Evolutionary conservation across 2,329 filamentous ascomycete species (phyloP).

Genomic region (Exophiala spinifera): DNA sequence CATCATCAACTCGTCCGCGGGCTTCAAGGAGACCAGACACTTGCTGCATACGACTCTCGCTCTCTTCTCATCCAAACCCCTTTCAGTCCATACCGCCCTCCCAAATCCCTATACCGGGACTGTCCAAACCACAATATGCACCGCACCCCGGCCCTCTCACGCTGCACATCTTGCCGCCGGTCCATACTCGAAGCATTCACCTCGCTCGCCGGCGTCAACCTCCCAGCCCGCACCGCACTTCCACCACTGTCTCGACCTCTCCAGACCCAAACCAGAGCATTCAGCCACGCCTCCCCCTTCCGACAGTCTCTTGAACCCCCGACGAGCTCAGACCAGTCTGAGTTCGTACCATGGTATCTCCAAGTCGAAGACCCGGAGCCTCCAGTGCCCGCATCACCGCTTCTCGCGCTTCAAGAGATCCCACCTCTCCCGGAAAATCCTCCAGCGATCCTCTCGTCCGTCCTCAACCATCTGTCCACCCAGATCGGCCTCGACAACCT

Average conservation of each 20-base stretch:
- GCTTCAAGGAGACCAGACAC: too few species aligned
- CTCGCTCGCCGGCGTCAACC: conserved; percentile 22
- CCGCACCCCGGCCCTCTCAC: conserved; percentile 10
- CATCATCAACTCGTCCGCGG: too few species aligned
- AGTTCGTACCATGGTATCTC: conserved; percentile 71
- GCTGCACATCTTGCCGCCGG: conserved; percentile 23
- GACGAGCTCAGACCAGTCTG: conserved; percentile 33
- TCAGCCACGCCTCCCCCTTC: conserved; percentile 1
- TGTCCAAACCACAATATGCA: conserved; percentile 12
- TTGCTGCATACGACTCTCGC: too few species aligned
- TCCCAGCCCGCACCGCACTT: background rate
- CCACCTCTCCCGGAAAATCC: conserved; percentile 65
- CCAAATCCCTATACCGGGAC: background rate
- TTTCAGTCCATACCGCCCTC: too few species aligned
- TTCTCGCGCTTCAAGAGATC: conserved; percentile 55
- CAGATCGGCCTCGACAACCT: conserved; percentile 85
- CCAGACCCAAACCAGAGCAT: background rate
- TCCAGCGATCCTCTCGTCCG: conserved; percentile 66
- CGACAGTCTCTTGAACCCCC: background rate
- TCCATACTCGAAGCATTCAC: conserved; percentile 26
- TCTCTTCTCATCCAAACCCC: too few species aligned
- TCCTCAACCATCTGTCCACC: conserved; percentile 75
- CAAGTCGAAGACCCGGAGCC: conserved; percentile 58
- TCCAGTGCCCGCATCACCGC: conserved; percentile 36
- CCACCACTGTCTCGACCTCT: background rate